A percentile compares a stretch with the other conserved stretches of the same genome.
Evolutionary conservation across 805 yeast species (phyloP).

Genomic region (Starmerella stellata): DNA sequence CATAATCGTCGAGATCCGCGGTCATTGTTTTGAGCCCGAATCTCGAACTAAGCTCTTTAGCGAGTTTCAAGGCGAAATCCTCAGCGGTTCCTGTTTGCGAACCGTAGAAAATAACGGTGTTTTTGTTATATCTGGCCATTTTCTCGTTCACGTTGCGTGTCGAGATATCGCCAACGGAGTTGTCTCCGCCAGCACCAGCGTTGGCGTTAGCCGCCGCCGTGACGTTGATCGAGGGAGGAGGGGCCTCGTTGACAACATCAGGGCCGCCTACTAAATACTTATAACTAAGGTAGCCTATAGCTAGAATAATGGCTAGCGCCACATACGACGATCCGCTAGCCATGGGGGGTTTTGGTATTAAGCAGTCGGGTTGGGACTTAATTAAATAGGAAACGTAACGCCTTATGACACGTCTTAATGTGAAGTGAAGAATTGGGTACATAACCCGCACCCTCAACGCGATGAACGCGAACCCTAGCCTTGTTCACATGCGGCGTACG

Average conservation of each 20-base stretch:
- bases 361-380: not conserved
- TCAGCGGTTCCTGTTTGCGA: conserved; percentile 99
- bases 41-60: conserved; percentile 70
- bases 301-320: conserved; percentile 11
- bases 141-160: conserved; percentile 19
- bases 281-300: conserved; percentile 12
- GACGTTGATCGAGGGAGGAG: conserved; percentile 1
- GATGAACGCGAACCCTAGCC: conserved; percentile 2
- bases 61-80: conserved; percentile 78
- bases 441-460: conserved; percentile 1
- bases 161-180: not conserved
- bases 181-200: not conserved
- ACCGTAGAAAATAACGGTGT: conserved; percentile 67
- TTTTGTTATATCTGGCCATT: conserved; percentile 44
- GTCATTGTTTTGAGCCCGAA: conserved; percentile 69
- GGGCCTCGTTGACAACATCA: conserved; percentile 7
- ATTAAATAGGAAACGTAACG: not conserved
- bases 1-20: conserved; percentile 78
- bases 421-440: not conserved
- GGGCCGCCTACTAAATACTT: conserved; percentile 10
- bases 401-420: not conserved
- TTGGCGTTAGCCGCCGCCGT: conserved; percentile 1
- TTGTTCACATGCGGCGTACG: not conserved
- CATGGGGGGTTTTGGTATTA: no score
- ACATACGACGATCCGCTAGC: not conserved